Conservation (phyloP, 2,329 filamentous ascomycete genomes). For the Cladosporium sp. region DNA sequence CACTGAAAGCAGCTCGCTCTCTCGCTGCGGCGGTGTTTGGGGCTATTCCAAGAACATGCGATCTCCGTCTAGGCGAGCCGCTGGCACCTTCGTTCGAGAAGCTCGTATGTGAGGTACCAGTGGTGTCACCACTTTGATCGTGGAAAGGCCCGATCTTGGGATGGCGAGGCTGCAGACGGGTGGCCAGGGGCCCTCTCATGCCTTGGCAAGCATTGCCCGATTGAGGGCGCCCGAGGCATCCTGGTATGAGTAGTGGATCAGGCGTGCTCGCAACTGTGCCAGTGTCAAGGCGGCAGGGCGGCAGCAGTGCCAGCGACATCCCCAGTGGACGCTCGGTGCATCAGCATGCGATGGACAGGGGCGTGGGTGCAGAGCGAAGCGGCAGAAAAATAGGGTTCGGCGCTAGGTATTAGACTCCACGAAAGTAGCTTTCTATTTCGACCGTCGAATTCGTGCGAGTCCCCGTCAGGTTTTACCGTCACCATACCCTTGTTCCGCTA, state of each 20-base stretch:
- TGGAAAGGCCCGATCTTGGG: conserved; percentile 5
- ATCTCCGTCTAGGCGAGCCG: neutral
- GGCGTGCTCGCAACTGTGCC: neutral
- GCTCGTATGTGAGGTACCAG: conserved; percentile 6
- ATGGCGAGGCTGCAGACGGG: conserved; percentile 4
- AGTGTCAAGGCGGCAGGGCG: too few species aligned
- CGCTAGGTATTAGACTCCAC: neutral
- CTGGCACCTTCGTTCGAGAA: neutral
- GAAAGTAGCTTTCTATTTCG: too few species aligned
- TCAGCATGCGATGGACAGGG: neutral
- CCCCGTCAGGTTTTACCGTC: too few species aligned
- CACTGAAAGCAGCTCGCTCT: neutral
- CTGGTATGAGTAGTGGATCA: too few species aligned
- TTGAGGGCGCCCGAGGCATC: neutral
- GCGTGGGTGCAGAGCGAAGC: neutral
- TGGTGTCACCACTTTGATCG: neutral
- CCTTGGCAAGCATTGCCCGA: conserved; percentile 2
- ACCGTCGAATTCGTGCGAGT: neutral
- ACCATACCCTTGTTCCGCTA: neutral
- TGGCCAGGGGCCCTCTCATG: neutral
- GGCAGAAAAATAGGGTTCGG: neutral
- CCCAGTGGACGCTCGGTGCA: neutral
- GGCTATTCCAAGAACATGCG: neutral
- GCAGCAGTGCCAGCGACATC: too few species aligned
- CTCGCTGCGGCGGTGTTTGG: neutral